phyloP scores from a whole-genome alignment of 2,329 filamentous ascomycete genomes.

The Alternaria brassicicola region DNA sequence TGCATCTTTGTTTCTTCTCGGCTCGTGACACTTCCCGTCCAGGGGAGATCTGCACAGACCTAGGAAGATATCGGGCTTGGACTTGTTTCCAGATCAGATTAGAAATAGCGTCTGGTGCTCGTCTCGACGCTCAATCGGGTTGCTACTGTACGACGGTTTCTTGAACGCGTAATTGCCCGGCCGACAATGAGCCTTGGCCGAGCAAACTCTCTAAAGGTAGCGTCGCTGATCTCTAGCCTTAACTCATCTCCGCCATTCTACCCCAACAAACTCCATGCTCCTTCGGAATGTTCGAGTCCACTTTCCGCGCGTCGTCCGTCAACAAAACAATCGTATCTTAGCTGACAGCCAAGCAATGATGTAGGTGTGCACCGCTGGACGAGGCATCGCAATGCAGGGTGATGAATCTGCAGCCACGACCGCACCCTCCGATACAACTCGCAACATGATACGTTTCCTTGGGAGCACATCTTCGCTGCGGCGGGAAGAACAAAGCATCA shows the following conservation, averaged over 20 bases:
- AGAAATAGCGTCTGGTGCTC: conserved; percentile 10
- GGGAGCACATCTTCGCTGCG: not conserved
- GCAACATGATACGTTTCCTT: conserved; percentile 1
- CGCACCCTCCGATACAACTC: not conserved
- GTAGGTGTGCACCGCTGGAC: not conserved
- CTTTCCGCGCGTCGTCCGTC: conserved; percentile 5
- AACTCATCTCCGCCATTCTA: not conserved
- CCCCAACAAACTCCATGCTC: conserved; percentile 6
- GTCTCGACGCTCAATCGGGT: conserved; percentile 11
- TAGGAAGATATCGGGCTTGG: conserved; percentile 16
- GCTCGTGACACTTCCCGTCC: conserved; percentile 8
- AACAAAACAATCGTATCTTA: not conserved
- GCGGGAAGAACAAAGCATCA: conserved; percentile 13
- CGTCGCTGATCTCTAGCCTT: conserved; percentile 16
- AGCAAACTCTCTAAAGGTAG: conserved; percentile 8
- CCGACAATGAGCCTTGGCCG: conserved; percentile 12
- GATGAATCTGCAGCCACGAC: conserved; percentile 5
- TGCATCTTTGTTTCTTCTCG: conserved; percentile 6
- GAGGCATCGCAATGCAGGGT: conserved; percentile 6
- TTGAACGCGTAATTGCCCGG: conserved; percentile 10
- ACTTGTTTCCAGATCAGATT: conserved; percentile 7
- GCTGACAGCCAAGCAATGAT: not conserved
- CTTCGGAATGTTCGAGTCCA: conserved; percentile 3
- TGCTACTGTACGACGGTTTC: conserved; percentile 2
- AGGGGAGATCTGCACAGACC: conserved; percentile 15